A percentile compares a stretch with the other conserved stretches of the same genome.
phyloP scores from a whole-genome alignment of 192 early-diverging fungal species.

The Pilaira anomala region DNA sequence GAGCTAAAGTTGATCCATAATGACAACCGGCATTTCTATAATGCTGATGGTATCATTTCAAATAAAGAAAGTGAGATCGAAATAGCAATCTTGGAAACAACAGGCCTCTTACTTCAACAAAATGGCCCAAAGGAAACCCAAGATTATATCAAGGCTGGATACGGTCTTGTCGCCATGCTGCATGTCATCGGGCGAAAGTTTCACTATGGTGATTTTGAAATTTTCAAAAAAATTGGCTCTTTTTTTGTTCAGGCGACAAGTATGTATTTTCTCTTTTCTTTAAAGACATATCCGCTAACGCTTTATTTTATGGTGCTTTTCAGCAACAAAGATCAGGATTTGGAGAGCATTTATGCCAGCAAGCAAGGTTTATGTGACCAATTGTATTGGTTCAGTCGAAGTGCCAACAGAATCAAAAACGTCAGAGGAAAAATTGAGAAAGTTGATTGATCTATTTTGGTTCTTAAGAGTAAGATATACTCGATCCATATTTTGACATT shows the following conservation, averaged over 20 bases:
- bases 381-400: conserved; percentile 15
- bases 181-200: conserved; percentile 8
- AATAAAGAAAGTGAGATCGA: conserved; percentile 9
- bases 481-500: conserved; percentile 17
- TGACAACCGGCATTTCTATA: conserved; percentile 11
- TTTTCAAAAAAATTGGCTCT: conserved; percentile 17
- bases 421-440: conserved; percentile 19
- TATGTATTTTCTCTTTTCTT: conserved; percentile 22
- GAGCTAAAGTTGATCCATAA: conserved; percentile 16
- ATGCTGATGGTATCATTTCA: conserved; percentile 17
- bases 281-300: conserved; percentile 9
- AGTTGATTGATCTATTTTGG: conserved; percentile 19
- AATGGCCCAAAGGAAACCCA: conserved; percentile 14
- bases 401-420: conserved; percentile 15
- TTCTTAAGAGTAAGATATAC: conserved; percentile 21
- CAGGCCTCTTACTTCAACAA: conserved; percentile 9
- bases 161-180: conserved; percentile 6
- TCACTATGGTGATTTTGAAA: conserved; percentile 12
- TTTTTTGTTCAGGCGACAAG: conserved; percentile 17
- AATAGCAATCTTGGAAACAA: conserved; percentile 18
- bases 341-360: conserved; percentile 17
- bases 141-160: conserved; percentile 19
- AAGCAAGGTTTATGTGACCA: conserved; percentile 15
- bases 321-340: conserved; percentile 10
- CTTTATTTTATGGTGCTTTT: conserved; percentile 20